Conservation (phyloP, 345 rosid species). For the Salix arbutifolia region DNA sequence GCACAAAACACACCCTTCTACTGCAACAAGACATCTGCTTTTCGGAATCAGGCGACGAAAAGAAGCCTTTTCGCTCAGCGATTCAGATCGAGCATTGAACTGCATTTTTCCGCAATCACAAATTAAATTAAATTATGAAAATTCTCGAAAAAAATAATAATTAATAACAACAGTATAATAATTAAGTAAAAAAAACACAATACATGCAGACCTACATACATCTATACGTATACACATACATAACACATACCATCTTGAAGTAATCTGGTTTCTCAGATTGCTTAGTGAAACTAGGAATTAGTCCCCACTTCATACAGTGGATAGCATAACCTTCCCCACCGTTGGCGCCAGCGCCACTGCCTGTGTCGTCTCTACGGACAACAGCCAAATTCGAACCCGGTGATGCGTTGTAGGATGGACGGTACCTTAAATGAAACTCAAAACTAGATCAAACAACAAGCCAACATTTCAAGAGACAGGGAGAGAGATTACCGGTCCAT, state of each 20-base stretch:
- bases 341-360: conserved; percentile 16
- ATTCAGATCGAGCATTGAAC: conserved; percentile 96
- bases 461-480: neutral
- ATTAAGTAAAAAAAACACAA: neutral
- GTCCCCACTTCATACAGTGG: conserved; percentile 91
- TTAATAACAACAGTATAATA: neutral
- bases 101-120: conserved; percentile 17
- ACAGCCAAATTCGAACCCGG: conserved; percentile 75
- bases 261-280: conserved; percentile 78
- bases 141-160: neutral
- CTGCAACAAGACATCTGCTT: conserved; percentile 67
- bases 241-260: conserved; percentile 63
- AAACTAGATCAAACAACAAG: neutral
- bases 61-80: conserved; percentile 72
- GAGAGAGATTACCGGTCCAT: conserved; percentile 45
- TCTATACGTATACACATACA: neutral
- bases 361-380: conserved; percentile 43
- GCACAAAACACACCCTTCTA: conserved; percentile 64
- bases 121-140: conserved; percentile 1
- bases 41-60: conserved; percentile 85
- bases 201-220: no score
- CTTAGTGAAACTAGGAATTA: conserved; percentile 74
- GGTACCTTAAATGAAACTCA: conserved; percentile 44
- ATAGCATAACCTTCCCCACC: conserved; percentile 43
- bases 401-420: conserved; percentile 67